Base-by-base conservation (phyloP, 225 moss, liverwort and hornwort genomes). In the Thuidium tamariscinum region DNA sequence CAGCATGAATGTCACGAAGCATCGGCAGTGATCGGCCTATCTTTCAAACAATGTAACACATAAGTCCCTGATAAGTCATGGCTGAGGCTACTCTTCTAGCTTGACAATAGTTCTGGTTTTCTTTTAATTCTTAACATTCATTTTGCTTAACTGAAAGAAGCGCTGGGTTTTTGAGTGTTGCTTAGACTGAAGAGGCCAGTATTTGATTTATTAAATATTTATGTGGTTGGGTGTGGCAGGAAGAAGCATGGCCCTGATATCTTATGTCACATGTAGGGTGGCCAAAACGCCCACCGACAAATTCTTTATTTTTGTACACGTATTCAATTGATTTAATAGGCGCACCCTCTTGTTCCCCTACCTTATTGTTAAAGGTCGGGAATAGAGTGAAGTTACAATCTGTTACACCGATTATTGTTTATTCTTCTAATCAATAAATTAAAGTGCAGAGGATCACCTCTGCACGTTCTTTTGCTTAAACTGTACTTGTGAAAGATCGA, bases 371-470 rank as follows among this genome's bases (percentile, higher is more conserved):
- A 83, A 41, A 61, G 69, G 74, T 55, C 37, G 29, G 80, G 21
- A 74, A 66, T 56, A 74, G 63, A 74, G 83, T 63, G 69, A 63
- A 86, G 49, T 48, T 67, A n/a, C n/a, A n/a, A n/a, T n/a, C n/a
- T n/a, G n/a, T n/a, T n/a, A 37, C 61, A 74, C 54, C 68, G 13
- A 80, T 88, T 48, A 74, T 63, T 87, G 76, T 74, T 87, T 65
- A 80, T 84, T 88, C 16, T 79, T 86, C 49, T 41, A 16, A 80
- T 80, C n/a, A 86, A 84, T 91, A 86, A 91, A 44, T 44, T 44
- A 44, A 86, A 39, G 64, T 26, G 27, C 67, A 78, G 76, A 81
- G 81, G 64, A 44, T 61, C 18, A 56, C 72, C n/a, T 65, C 57
- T 56, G 66, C 19, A 79, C 39, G 6, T 74, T n/a, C 41, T 74